phyloP scores from a whole-genome alignment of 169 alveolate genomes.

The Plasmodium knowlesi region DNA sequence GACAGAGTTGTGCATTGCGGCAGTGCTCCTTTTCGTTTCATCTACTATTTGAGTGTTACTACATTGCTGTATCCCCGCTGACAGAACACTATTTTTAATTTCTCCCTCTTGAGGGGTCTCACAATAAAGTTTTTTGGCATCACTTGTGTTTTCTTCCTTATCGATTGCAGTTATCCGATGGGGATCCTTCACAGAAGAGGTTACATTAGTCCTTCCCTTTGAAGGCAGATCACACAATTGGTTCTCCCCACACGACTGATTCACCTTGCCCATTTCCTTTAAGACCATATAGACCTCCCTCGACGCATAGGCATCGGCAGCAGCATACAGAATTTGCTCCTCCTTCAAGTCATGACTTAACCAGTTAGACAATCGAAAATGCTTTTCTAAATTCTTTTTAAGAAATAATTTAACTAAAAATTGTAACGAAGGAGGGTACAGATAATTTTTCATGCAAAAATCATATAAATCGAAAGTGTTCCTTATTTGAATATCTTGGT shows the following conservation, averaged over 20 bases:
- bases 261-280: neutral
- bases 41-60: neutral
- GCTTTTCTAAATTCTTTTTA: constrained; percentile 25
- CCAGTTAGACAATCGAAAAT: constrained; percentile 52
- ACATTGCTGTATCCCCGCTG: neutral
- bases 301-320: constrained; percentile 61
- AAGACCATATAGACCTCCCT: constrained; percentile 55
- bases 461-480: constrained; percentile 64
- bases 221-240: neutral
- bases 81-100: neutral
- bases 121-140: neutral
- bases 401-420: constrained; percentile 44
- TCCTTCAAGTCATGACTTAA: constrained; percentile 11
- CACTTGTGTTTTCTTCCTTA: neutral
- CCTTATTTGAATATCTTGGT: constrained; percentile 22
- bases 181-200: neutral
- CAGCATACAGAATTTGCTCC: constrained; percentile 65
- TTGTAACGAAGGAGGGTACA: constrained; percentile 68
- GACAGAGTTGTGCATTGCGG: neutral
- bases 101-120: neutral
- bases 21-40: neutral
- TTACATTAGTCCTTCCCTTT: neutral
- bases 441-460: constrained; percentile 33
- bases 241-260: neutral
- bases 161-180: neutral